Base-by-base conservation (phyloP, 805 yeast species). In the Saccharomycopsis fodiens region DNA sequence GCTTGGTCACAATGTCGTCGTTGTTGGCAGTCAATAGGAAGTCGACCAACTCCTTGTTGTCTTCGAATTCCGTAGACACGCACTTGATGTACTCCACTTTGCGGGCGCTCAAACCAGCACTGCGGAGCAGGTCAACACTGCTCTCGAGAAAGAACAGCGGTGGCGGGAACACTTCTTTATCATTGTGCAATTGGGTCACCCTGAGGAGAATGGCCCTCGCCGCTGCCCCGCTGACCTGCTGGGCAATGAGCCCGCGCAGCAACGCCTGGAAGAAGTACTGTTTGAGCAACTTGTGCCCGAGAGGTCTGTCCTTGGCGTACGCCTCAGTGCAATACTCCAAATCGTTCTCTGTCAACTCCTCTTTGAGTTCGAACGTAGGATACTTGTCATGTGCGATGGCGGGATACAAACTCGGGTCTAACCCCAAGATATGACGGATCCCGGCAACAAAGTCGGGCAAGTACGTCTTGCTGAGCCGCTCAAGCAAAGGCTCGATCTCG, bases 171-270 rank as follows among this genome's bases (percentile, higher is more conserved):
- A 56, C 39, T 27, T 46, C 57, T 4, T 38, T 49, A 5, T 35
- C 42, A 13, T 55, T 64, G 50, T 65, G 73, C 13, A 62, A 48
- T 16, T 58, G 55, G 16, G 57, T 56, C 45, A 85, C 72, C 52
- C 74, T 72, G 8, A 51, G 48, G 46, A 72, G 69, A 25, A 88
- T 84, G 1, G 88, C 71, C 7, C 56, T 60, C 0, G 96, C 96
- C 1, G 96, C 94, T 0, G 76, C 72, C 1, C 95, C 95, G 52
- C 85, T 78, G 8, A 85, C 75, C 58, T 84, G 93, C 59, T 85
- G 93, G 0, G 82, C 72, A 2, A 84, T 73, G 2, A 85, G 74
- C 3, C 76, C 69, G 36, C 68, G 61, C 1, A 67, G 67, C 6
- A 77, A 57, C 16, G 66, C 63, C 19, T 61, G 61, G 50, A 70